Evolutionary conservation across 768 basidiomycete genomes (phyloP).

Genomic region (Mycena venus): DNA sequence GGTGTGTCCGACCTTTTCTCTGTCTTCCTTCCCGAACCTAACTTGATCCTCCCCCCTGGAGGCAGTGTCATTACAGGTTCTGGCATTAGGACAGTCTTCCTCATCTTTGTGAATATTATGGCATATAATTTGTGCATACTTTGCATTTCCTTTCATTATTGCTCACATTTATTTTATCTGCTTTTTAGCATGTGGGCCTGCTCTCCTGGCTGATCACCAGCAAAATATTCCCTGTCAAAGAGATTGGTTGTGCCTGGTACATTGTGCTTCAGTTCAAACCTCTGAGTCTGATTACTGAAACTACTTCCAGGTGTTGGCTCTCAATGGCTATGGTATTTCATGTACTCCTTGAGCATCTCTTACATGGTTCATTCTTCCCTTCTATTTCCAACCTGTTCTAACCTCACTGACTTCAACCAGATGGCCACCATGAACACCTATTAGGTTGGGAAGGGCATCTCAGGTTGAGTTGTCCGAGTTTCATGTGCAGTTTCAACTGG

Average conservation of each 20-base stretch:
- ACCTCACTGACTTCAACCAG: too few species aligned
- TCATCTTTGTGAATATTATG: conserved; percentile 10
- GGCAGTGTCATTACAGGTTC: conserved; percentile 3
- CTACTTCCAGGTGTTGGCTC: background rate
- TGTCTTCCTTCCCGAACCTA: background rate
- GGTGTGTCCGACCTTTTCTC: background rate
- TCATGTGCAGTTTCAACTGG: too few species aligned
- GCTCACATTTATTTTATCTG: too few species aligned
- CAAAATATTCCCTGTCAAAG: conserved; percentile 18
- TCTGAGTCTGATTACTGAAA: background rate
- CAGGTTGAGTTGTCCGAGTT: too few species aligned
- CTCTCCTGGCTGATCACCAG: too few species aligned
- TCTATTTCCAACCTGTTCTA: too few species aligned
- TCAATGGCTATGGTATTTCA: too few species aligned
- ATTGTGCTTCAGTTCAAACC: background rate
- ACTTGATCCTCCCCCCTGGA: background rate
- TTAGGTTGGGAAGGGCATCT: too few species aligned
- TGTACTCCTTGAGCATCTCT: conserved; percentile 15
- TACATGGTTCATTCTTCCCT: background rate
- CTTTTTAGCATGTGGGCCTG: too few species aligned
- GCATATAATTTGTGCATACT: conserved; percentile 10
- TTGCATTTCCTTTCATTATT: background rate
- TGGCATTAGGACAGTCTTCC: background rate
- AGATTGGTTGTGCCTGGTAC: conserved; percentile 4
- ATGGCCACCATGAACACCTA: conserved; percentile 6